Base-by-base conservation (phyloP, 2,329 filamentous ascomycete genomes). In the Trichoderma atroviride region DNA sequence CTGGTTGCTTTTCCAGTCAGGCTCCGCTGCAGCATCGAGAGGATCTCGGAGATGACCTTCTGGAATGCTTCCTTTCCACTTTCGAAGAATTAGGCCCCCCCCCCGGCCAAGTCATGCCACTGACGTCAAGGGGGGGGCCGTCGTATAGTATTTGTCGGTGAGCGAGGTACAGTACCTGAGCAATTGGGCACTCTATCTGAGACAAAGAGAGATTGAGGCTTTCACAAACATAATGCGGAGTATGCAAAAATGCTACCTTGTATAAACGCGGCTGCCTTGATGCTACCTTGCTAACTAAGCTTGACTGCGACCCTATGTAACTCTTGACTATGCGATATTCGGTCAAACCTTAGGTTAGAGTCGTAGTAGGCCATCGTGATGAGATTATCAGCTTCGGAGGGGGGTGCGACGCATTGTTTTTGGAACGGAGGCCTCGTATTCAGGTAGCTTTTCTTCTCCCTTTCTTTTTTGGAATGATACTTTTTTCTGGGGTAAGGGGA, bases 21-120 rank as follows among this genome's bases (percentile, higher is more conserved):
- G 52, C 33, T 65, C 22, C 19, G 14, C 47, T 50, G 52, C 35
- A 63, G 31, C 29, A 66, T 66, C 62, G 62, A 47, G 62, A 47
- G 37, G 53, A 66, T 66, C 53, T 66, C 62, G 62, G 53, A 66
- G 37, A 66, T 66, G 62, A 66, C 62, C 62, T 66, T 66, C 62
- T 66, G 62, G 62, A 66, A 66, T 22, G 24, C 29, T 62, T 52
- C 40, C 59, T 33, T 62, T 22, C 5, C 24, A 9, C 27, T 57
- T 19, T 65, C 37, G 37, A 57, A 65, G 47, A 43, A 56, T 56
- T 43, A 19, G 19, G n/a, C 13, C 31, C 19, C 13, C 31, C 19
- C 47, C 61, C 37, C 19, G 24, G 27, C 16, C 24, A n/a, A 22
- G 59, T 62, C 62, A 56, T 56, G 62, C 37, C 62, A 57, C 62